Percentiles rank a stretch among this genome's conserved stretches.
Conservation (phyloP, 2,329 filamentous ascomycete genomes). For the Endoconidiophora laricicola region DNA sequence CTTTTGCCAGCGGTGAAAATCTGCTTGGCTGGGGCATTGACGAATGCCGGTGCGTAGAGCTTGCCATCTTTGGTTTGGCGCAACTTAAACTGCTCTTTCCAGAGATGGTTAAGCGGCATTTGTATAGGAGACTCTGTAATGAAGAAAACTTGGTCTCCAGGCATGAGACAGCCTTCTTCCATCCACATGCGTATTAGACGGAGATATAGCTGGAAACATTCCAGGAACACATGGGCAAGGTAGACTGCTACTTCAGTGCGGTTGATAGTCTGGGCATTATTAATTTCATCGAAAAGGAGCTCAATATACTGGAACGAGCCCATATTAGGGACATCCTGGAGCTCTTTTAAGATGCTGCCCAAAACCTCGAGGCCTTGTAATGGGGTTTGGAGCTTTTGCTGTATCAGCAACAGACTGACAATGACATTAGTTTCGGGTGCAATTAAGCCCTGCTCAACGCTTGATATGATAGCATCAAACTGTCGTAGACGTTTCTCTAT, state of each 20-base stretch:
- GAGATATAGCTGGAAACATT: slow-evolving; percentile 69
- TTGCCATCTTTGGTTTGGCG: slow-evolving; percentile 40
- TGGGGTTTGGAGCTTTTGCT: slow-evolving; percentile 36
- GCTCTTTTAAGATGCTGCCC: slow-evolving; percentile 41
- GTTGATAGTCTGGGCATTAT: slow-evolving; percentile 51
- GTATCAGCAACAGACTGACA: slow-evolving; percentile 50
- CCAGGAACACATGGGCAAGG: slow-evolving; percentile 55
- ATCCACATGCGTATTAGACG: slow-evolving; percentile 72
- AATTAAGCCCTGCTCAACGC: slow-evolving; percentile 44
- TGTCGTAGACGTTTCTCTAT: slow-evolving; percentile 37
- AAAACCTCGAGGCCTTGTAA: slow-evolving; percentile 42
- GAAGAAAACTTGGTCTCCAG: slow-evolving; percentile 58
- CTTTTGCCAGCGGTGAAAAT: slow-evolving; percentile 85
- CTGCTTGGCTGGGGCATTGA: slow-evolving; percentile 49
- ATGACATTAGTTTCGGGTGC: slow-evolving; percentile 33
- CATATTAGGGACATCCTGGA: slow-evolving; percentile 31
- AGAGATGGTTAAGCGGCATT: slow-evolving; percentile 48
- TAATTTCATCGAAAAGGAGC: slow-evolving; percentile 54
- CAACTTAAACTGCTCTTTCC: slow-evolving; percentile 59
- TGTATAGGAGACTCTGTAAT: slow-evolving; percentile 42
- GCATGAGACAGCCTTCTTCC: slow-evolving; percentile 53
- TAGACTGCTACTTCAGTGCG: slow-evolving; percentile 44
- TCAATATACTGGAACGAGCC: slow-evolving; percentile 62
- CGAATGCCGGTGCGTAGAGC: slow-evolving; percentile 56
- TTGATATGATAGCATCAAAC: slow-evolving; percentile 43